phyloP scores from a whole-genome alignment of 176 grass and related monocot genomes.

The Oryza punctata region DNA sequence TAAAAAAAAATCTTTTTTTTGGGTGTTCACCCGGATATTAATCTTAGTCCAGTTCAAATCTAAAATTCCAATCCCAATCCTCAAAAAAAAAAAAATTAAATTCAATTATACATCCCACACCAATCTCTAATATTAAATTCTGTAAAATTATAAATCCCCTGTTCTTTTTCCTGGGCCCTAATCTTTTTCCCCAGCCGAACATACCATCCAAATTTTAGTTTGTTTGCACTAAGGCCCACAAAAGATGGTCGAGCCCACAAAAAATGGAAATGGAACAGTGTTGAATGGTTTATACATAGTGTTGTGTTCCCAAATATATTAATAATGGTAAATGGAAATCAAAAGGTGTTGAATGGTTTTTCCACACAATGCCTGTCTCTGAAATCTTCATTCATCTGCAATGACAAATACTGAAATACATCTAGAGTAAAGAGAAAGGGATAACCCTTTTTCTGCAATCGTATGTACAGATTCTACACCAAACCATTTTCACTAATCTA shows the following conservation, averaged over 20 bases:
- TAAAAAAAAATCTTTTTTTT: too few relatives aligned
- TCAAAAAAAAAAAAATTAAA: not conserved
- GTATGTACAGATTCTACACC: constrained; percentile 39
- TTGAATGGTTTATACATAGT: not conserved
- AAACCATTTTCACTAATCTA: constrained; percentile 37
- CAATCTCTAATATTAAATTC: not conserved
- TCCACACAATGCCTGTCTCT: not conserved
- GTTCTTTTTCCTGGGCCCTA: too few relatives aligned
- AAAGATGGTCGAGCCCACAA: not conserved
- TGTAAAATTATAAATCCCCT: too few relatives aligned
- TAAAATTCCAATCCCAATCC: not conserved
- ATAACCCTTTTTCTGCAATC: constrained; percentile 24
- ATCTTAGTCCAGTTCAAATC: not conserved
- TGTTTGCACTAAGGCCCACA: too few relatives aligned
- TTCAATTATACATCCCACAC: not conserved
- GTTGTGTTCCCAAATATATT: not conserved
- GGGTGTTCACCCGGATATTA: too few relatives aligned
- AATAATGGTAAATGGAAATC: not conserved
- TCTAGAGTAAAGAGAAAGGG: not conserved
- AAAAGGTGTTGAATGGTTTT: not conserved
- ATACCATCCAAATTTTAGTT: too few relatives aligned
- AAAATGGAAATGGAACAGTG: not conserved
- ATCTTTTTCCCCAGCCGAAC: too few relatives aligned
- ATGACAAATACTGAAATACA: constrained; percentile 14
- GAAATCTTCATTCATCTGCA: not conserved